A percentile compares a stretch with the other conserved stretches of the same genome.
Conservation (phyloP, 1,284 basidiomycete species). For the Leccinum variabile region DNA sequence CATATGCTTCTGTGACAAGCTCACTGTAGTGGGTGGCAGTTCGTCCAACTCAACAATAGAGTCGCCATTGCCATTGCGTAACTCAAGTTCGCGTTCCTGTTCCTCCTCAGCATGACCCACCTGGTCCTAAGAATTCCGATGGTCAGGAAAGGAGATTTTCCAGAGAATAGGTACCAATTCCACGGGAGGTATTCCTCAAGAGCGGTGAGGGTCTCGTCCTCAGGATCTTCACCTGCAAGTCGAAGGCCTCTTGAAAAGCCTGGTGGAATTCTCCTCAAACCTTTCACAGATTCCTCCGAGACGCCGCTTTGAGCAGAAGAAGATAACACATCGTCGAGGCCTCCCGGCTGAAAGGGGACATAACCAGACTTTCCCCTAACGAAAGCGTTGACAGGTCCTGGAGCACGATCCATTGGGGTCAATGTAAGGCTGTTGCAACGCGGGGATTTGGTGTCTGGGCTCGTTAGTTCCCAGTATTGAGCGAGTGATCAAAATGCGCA, state of each 20-base stretch:
- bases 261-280: slow-evolving; percentile 61
- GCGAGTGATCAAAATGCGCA: slow-evolving; percentile 25
- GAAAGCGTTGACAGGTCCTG: slow-evolving; percentile 76
- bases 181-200: slow-evolving; percentile 34
- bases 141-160: slow-evolving; percentile 1
- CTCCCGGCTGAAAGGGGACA: slow-evolving; percentile 91
- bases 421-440: slow-evolving; percentile 67
- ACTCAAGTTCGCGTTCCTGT: slow-evolving; percentile 23
- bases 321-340: slow-evolving; percentile 64
- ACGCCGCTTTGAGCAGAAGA: slow-evolving; percentile 38
- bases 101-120: slow-evolving; percentile 14
- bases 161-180: slow-evolving; percentile 17
- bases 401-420: slow-evolving; percentile 82
- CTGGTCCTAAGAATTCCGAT: slow-evolving; percentile 18
- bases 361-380: slow-evolving; percentile 92
- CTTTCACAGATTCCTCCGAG: slow-evolving; percentile 40
- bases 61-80: slow-evolving; percentile 13
- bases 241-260: slow-evolving; percentile 35
- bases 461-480: slow-evolving; percentile 9
- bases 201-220: slow-evolving; percentile 44
- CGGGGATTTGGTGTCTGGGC: slow-evolving; percentile 53
- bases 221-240: slow-evolving; percentile 49
- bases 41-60: slow-evolving; percentile 69
- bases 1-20: slow-evolving; percentile 1
- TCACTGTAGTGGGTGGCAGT: slow-evolving; percentile 77